A percentile compares a stretch with the other conserved stretches of the same genome.
Conservation (phyloP, 2,329 filamentous ascomycete genomes). For the Cladosporium sp. region DNA sequence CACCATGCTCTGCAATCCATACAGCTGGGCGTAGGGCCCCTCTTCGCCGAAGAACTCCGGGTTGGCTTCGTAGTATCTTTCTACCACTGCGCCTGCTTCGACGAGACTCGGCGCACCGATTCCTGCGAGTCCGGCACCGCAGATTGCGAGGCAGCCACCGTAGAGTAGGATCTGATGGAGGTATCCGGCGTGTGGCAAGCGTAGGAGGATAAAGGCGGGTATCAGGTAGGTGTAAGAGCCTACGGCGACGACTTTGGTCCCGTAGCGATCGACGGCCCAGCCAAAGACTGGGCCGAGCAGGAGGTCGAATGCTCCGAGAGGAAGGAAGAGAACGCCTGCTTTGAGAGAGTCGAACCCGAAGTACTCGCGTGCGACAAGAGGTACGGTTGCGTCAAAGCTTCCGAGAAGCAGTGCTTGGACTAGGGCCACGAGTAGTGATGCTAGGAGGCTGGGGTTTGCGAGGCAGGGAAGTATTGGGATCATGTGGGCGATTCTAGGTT, state of each 20-base stretch:
- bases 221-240: constrained; percentile 46
- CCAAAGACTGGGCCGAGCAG: constrained; percentile 50
- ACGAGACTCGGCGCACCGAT: constrained; percentile 58
- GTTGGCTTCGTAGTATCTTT: constrained; percentile 58
- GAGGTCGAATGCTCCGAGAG: constrained; percentile 47
- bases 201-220: constrained; percentile 45
- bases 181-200: constrained; percentile 44
- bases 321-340: constrained; percentile 49
- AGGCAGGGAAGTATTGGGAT: constrained; percentile 52
- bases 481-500: constrained; percentile 41
- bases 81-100: constrained; percentile 57
- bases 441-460: constrained; percentile 42
- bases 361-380: constrained; percentile 44
- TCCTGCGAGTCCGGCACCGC: constrained; percentile 54
- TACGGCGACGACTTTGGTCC: constrained; percentile 45
- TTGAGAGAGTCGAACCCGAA: constrained; percentile 48
- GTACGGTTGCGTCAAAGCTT: constrained; percentile 51
- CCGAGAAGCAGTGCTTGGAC: constrained; percentile 46
- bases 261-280: constrained; percentile 49
- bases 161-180: constrained; percentile 48
- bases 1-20: constrained; percentile 64
- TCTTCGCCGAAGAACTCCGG: constrained; percentile 55
- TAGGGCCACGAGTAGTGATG: constrained; percentile 43
- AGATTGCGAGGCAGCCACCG: constrained; percentile 47
- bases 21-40: constrained; percentile 65